Evolutionary conservation across 768 basidiomycete species (phyloP).

Genomic region (Russula lepida): DNA sequence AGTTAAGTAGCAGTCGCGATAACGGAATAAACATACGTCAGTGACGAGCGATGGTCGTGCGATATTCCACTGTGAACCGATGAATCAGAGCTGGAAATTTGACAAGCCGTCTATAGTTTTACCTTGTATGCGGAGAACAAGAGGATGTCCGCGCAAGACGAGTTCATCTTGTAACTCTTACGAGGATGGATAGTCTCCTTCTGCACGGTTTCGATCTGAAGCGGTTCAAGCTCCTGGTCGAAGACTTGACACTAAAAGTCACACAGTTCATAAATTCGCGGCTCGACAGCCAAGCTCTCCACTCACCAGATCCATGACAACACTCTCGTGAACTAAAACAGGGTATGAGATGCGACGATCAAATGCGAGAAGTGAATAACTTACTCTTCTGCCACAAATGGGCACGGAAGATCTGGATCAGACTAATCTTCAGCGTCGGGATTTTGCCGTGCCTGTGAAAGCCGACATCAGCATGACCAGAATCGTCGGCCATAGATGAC

Average conservation of each 20-base stretch:
- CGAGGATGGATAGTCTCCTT: slow-evolving; percentile 99
- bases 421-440: slow-evolving; percentile 94
- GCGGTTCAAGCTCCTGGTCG: slow-evolving; percentile 95
- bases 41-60: slow-evolving; percentile 91
- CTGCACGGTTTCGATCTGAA: slow-evolving; percentile 98
- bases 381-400: slow-evolving; percentile 99
- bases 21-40: slow-evolving; percentile 49
- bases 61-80: slow-evolving; percentile 77
- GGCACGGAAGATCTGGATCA: slow-evolving; percentile 99
- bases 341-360: slow-evolving; percentile 7
- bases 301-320: slow-evolving; percentile 80
- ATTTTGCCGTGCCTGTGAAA: slow-evolving; percentile 86
- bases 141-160: slow-evolving; percentile 96
- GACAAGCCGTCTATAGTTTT: slow-evolving; percentile 14
- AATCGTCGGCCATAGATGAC: neutral
- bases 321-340: slow-evolving; percentile 71
- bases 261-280: neutral
- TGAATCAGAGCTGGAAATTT: neutral
- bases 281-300: neutral
- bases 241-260: slow-evolving; percentile 82
- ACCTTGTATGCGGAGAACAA: slow-evolving; percentile 92
- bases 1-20: neutral
- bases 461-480: slow-evolving; percentile 2
- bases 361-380: slow-evolving; percentile 24
- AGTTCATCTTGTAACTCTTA: slow-evolving; percentile 99